phyloP scores from a whole-genome alignment of 495 filamentous ascomycete species.

The Penicillium parvum region DNA sequence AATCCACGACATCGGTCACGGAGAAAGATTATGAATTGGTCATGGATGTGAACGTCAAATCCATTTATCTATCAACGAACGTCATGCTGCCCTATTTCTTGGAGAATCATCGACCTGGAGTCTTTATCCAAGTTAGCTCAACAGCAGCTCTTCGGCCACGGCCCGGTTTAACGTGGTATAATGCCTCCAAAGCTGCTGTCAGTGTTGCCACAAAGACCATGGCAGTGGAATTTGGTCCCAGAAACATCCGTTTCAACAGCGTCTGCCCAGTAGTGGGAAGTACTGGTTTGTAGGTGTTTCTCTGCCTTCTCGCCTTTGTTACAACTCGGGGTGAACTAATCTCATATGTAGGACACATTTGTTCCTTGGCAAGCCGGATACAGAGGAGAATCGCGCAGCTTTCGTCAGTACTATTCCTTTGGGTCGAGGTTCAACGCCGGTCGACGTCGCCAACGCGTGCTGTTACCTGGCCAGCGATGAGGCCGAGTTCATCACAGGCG shows the following conservation, averaged over 20 bases:
- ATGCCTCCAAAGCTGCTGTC: conserved; percentile 57
- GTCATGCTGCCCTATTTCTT: conserved; percentile 11
- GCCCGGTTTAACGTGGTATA: conserved; percentile 62
- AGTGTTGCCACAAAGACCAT: conserved; percentile 55
- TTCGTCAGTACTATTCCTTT: conserved; percentile 63
- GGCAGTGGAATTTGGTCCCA: conserved; percentile 58
- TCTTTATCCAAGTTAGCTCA: conserved; percentile 58
- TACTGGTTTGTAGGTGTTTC: conserved; percentile 60
- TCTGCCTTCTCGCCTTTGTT: too few relatives aligned
- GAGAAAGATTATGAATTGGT: conserved; percentile 54
- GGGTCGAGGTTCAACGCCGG: conserved; percentile 51
- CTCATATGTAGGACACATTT: too few relatives aligned
- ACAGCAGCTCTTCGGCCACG: conserved; percentile 55
- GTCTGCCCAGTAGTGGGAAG: conserved; percentile 56
- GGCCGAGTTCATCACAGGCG: conserved; percentile 54
- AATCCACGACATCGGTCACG: conserved; percentile 48
- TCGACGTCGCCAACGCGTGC: conserved; percentile 58
- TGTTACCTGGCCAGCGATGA: conserved; percentile 60
- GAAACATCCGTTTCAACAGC: conserved; percentile 56
- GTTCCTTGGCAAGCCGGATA: conserved; percentile 55
- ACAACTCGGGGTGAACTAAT: too few relatives aligned
- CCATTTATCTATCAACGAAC: conserved; percentile 33
- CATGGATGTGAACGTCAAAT: conserved; percentile 51
- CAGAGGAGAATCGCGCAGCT: conserved; percentile 56
- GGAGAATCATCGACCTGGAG: conserved; percentile 44